Conservation (phyloP, 805 yeast species). For the Candida yuanshanica region DNA sequence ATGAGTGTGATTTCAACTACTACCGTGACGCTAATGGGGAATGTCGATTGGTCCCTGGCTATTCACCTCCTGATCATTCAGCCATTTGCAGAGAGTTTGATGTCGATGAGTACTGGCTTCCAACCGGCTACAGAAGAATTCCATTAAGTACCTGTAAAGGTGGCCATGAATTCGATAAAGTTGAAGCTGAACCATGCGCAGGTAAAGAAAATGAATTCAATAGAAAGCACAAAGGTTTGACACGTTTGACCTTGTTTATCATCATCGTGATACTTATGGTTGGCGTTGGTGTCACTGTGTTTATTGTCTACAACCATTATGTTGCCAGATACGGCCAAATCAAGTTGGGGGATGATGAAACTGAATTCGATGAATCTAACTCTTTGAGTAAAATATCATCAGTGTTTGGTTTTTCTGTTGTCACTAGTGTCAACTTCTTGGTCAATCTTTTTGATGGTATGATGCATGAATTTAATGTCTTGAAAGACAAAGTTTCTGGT, state of each 20-base stretch:
- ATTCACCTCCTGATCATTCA: conserved; percentile 57
- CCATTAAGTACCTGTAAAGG: conserved; percentile 84
- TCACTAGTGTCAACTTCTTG: conserved; percentile 21
- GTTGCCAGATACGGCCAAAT: conserved; percentile 82
- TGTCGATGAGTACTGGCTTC: conserved; percentile 68
- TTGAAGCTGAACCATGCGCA: conserved; percentile 73
- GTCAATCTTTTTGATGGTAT: conserved; percentile 13
- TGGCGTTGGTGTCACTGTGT: conserved; percentile 46
- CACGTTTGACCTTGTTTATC: conserved; percentile 46
- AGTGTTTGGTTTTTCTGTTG: conserved; percentile 27
- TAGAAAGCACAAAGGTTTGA: conserved; percentile 46
- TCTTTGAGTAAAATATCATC: conserved; percentile 43
- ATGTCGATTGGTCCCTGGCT: conserved; percentile 77
- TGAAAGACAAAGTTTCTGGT: conserved; percentile 14
- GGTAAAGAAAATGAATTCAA: conserved; percentile 68
- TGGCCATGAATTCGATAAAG: conserved; percentile 66
- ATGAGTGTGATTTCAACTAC: conserved; percentile 90
- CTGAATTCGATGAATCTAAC: conserved; percentile 61
- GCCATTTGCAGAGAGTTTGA: conserved; percentile 53
- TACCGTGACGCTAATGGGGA: conserved; percentile 69
- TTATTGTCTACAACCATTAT: conserved; percentile 77
- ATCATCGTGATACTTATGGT: conserved; percentile 53
- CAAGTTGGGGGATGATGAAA: conserved; percentile 71
- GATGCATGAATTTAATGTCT: conserved; percentile 6
- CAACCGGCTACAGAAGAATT: conserved; percentile 88